Evolutionary conservation across 108 stramenopile species (phyloP), one percentile per base, ranked within the genome.

Genomic region (Mayamaea pseudoterrestris): DNA sequence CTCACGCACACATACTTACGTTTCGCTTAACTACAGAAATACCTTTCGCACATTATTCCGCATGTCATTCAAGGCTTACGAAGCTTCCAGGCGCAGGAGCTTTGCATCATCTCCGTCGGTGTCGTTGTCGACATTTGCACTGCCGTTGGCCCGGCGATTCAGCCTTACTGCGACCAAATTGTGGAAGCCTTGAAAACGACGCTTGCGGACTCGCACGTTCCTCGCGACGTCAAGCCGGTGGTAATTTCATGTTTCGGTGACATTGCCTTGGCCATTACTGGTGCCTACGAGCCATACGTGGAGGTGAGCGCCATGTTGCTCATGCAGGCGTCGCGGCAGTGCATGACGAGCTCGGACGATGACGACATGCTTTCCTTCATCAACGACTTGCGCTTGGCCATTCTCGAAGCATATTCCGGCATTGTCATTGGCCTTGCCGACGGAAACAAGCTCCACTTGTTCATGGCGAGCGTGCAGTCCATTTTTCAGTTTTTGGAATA

Each of bases 291-390:
- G 50, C 90, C 89, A n/a, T 97, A 95, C 58, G 55, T 93, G 27
- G 80, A 82, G 28, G 52, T 89, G 14, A 78, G 89, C 3, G 60
- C 80, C 9, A 84, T 85, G 73, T 77, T 96, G 64, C 63, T 98
- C 31, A 66, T 88, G 58, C 94, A 96, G 57, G 95, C 97, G 0
- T 76, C 90, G 17, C 61, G 63, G 32, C 89, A 85, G 3, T n/a
- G n/a, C n/a, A 61, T 61, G 14, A 77, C 77, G n/a, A 72, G 70
- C 11, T 76, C 73, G 7, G 93, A 95, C 50, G 94, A 98, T 56
- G 97, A 98, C 7, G 97, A 98, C 25, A 60, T 96, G 53, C 88
- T 96, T 41, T 92, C 91, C 29, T 96, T 93, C 55, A 72, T 98
- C 48, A 96, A 96, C 54, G 43, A 47, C 20, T 64, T 98, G 21